Evolutionary conservation across 2,329 filamentous ascomycete species (phyloP).

Genomic region (Aspergillus caelatus): DNA sequence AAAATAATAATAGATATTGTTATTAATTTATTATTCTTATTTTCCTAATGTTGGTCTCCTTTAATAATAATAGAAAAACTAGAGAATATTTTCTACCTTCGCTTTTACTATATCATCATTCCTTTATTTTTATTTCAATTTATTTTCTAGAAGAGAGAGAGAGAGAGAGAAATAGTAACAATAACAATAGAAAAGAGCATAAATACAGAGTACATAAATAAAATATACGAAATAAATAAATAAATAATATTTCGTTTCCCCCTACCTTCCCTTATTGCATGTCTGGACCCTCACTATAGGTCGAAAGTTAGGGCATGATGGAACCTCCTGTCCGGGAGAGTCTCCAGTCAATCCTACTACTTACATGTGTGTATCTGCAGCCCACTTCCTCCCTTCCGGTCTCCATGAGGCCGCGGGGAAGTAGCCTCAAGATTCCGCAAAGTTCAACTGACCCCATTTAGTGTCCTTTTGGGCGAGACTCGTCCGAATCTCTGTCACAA

Average conservation of each 20-base stretch:
- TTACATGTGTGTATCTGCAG: constrained; percentile 7
- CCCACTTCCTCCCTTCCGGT: constrained; percentile 7
- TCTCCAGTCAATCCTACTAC: neutral
- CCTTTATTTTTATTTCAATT: too few species aligned
- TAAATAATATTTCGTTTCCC: neutral
- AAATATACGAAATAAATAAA: too few species aligned
- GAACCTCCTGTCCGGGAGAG: neutral
- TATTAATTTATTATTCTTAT: neutral
- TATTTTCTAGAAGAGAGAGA: too few species aligned
- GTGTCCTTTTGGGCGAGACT: neutral
- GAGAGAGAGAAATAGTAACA: too few species aligned
- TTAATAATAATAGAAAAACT: too few species aligned
- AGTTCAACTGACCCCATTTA: constrained; percentile 22
- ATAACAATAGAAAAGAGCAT: too few species aligned
- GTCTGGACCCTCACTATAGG: neutral
- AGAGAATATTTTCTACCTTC: too few species aligned
- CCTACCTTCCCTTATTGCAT: constrained; percentile 1
- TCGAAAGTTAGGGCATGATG: neutral
- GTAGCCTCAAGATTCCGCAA: constrained; percentile 22
- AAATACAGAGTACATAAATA: too few species aligned
- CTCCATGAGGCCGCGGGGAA: constrained; percentile 26
- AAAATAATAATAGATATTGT: constrained; percentile 1
- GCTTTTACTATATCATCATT: too few species aligned
- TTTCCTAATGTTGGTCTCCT: neutral
- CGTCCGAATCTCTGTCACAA: constrained; percentile 36